Conservation (phyloP, 2,329 filamentous ascomycete species). For the Scortechinia acanthostroma region DNA sequence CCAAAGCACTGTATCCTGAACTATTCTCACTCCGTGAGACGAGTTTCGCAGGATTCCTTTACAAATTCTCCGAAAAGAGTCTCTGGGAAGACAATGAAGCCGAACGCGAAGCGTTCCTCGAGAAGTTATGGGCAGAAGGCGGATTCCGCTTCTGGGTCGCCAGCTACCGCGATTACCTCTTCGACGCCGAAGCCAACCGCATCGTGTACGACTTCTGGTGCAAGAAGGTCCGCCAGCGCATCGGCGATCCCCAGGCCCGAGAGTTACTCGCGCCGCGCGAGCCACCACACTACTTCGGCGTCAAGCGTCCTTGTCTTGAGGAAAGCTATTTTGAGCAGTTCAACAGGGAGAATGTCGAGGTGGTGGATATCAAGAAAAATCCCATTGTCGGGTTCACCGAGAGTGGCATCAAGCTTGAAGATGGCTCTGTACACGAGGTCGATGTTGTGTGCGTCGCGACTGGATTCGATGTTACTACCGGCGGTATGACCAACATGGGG, state of each 20-base stretch:
- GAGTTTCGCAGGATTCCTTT: constrained; percentile 41
- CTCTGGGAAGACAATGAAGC: constrained; percentile 29
- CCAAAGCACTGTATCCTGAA: constrained; percentile 20
- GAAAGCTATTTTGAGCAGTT: constrained; percentile 38
- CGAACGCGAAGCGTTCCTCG: constrained; percentile 31
- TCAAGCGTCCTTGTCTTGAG: constrained; percentile 36
- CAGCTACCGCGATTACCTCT: constrained; percentile 34
- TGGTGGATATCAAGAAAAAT: constrained; percentile 33
- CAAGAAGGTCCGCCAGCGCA: constrained; percentile 28
- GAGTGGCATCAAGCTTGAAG: constrained; percentile 25
- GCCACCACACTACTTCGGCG: constrained; percentile 34
- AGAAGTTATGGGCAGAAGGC: constrained; percentile 32
- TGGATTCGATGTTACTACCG: constrained; percentile 23
- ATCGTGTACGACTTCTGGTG: constrained; percentile 39
- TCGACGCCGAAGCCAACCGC: constrained; percentile 30
- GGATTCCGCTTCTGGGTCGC: constrained; percentile 36
- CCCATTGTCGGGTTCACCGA: constrained; percentile 28
- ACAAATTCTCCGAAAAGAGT: constrained; percentile 33
- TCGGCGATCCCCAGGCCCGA: constrained; percentile 31
- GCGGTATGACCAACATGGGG: constrained; percentile 17
- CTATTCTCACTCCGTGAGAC: constrained; percentile 33
- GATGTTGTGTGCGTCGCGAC: constrained; percentile 22
- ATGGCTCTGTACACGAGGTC: constrained; percentile 24
- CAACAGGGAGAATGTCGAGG: constrained; percentile 31
- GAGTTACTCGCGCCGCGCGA: constrained; percentile 35